Conservation (phyloP, 2,329 filamentous ascomycete species). For the Fusarium metavorans region DNA sequence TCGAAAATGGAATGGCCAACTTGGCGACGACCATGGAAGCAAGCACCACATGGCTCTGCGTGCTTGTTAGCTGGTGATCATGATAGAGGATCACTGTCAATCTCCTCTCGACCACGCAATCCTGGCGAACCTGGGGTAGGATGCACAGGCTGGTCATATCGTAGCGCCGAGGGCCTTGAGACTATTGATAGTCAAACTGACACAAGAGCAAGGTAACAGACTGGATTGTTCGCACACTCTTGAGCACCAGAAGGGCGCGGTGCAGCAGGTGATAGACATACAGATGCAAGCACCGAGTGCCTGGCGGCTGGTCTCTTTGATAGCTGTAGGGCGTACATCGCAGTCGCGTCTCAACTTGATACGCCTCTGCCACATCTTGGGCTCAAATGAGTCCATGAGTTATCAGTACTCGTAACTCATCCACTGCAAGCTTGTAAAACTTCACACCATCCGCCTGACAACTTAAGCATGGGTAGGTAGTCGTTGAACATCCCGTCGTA, state of each 20-base stretch:
- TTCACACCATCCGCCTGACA: background rate
- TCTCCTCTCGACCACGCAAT: constrained; percentile 17
- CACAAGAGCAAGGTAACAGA: constrained; percentile 28
- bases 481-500: background rate
- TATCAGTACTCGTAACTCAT: constrained; percentile 3
- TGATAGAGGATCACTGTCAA: constrained; percentile 33
- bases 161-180: constrained; percentile 19
- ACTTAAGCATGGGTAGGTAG: constrained; percentile 5
- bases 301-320: constrained; percentile 18
- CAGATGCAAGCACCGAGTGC: constrained; percentile 20
- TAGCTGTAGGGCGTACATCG: constrained; percentile 11
- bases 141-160: constrained; percentile 30
- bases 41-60: constrained; percentile 35
- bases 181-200: constrained; percentile 30
- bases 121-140: constrained; percentile 32
- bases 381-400: background rate
- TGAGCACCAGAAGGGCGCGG: constrained; percentile 18
- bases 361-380: constrained; percentile 5
- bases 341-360: constrained; percentile 23
- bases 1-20: constrained; percentile 36
- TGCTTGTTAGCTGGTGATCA: constrained; percentile 26
- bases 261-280: constrained; percentile 5
- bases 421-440: background rate
- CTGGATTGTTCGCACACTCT: constrained; percentile 8
- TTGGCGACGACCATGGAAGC: constrained; percentile 18